Evolutionary conservation across 75 land plant species (phyloP).

Genomic region (Sequoia sempervirens): DNA sequence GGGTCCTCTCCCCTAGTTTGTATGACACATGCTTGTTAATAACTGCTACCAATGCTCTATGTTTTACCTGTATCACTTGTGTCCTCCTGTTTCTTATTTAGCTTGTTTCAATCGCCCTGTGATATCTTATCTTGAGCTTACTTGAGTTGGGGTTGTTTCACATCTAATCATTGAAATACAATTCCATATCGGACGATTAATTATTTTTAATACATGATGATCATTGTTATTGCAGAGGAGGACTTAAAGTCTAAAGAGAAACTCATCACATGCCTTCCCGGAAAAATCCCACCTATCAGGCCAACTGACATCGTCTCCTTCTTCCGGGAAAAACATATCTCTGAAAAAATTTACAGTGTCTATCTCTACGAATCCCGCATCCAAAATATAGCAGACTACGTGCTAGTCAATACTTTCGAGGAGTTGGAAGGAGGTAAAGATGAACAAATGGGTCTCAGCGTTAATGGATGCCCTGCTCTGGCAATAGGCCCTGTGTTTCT

Average conservation of each 20-base stretch:
- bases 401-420: conserved; percentile 1
- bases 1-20: too few relatives aligned
- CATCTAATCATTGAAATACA: too few relatives aligned
- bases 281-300: neutral
- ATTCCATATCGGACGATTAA: too few relatives aligned
- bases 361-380: neutral
- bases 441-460: neutral
- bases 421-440: conserved; percentile 8
- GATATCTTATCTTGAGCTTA: neutral
- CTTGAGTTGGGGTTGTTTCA: too few relatives aligned
- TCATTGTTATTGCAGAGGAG: neutral
- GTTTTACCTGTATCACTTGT: too few relatives aligned
- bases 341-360: neutral
- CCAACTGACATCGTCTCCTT: neutral
- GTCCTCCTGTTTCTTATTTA: too few relatives aligned
- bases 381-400: neutral
- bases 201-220: too few relatives aligned
- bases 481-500: neutral
- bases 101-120: neutral
- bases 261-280: neutral
- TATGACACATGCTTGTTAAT: too few relatives aligned
- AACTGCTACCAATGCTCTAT: too few relatives aligned
- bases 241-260: neutral
- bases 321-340: neutral
- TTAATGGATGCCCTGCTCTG: neutral